phyloP scores from a whole-genome alignment of 2,329 filamentous ascomycete genomes.

The Leptographium wingfieldii region DNA sequence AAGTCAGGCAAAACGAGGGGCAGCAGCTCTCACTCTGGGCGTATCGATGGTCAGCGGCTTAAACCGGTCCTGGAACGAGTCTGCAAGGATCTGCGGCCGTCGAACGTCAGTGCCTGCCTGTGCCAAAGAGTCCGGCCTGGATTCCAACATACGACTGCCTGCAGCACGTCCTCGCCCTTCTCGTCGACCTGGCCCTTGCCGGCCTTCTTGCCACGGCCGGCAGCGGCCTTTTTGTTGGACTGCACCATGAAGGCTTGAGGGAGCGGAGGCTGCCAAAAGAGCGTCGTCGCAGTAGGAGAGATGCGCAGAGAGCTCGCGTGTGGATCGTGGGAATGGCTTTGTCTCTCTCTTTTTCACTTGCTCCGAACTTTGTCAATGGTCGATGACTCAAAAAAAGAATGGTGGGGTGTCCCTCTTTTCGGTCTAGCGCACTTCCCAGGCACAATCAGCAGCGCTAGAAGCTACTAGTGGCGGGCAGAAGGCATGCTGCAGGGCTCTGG shows the following conservation, averaged over 20 bases:
- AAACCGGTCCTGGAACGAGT: slow-evolving; percentile 90
- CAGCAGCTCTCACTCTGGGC: slow-evolving; percentile 51
- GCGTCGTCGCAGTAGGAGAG: background rate
- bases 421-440: background rate
- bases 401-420: background rate
- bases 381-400: slow-evolving; percentile 1
- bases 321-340: background rate
- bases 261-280: background rate
- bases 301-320: background rate
- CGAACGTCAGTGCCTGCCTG: background rate
- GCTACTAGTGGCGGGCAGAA: background rate
- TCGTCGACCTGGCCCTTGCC: slow-evolving; percentile 35
- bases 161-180: slow-evolving; percentile 45
- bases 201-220: slow-evolving; percentile 35
- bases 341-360: background rate
- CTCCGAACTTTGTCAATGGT: background rate
- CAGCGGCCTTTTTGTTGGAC: slow-evolving; percentile 10
- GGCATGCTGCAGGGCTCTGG: too few species aligned
- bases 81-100: slow-evolving; percentile 59
- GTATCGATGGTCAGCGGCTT: slow-evolving; percentile 78
- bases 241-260: slow-evolving; percentile 26
- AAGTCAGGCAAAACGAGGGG: background rate
- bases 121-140: background rate
- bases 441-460: background rate
- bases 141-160: slow-evolving; percentile 37